Percentiles rank a stretch among this genome's conserved stretches.
Conservation (phyloP, 768 basidiomycete species). For the Kondoa subrosea region DNA sequence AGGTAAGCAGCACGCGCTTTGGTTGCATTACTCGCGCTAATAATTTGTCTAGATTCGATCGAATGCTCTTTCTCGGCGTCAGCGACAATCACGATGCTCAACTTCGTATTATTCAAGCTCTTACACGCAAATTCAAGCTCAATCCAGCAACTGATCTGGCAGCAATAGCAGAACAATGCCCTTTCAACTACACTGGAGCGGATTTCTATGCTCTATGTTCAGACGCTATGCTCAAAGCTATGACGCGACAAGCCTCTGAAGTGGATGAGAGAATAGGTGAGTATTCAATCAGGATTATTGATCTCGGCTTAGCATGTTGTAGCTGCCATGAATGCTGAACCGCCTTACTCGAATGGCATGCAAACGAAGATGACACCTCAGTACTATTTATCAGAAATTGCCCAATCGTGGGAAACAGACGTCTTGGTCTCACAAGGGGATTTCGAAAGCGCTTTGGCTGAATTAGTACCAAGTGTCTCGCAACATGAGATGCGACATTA, state of each 20-base stretch:
- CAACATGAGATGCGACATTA: conserved; percentile 75
- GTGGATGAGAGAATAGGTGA: conserved; percentile 60
- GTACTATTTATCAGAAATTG: conserved; percentile 75
- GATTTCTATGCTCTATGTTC: conserved; percentile 96
- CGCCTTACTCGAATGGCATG: conserved; percentile 31
- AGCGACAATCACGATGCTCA: conserved; percentile 72
- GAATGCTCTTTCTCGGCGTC: conserved; percentile 89
- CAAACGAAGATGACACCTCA: conserved; percentile 64
- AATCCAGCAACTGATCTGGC: conserved; percentile 49
- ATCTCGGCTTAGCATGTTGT: background rate
- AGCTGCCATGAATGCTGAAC: conserved; percentile 38
- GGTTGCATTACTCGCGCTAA: background rate
- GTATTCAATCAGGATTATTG: conserved; percentile 13
- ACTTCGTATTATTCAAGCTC: conserved; percentile 63
- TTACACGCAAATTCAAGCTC: conserved; percentile 81
- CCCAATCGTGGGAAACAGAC: conserved; percentile 48
- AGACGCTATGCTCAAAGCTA: conserved; percentile 87
- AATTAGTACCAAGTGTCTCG: conserved; percentile 39
- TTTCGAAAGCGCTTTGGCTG: conserved; percentile 54
- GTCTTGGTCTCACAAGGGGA: conserved; percentile 61
- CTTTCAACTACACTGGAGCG: conserved; percentile 90
- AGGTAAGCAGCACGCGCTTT: conserved; percentile 36
- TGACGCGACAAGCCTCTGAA: conserved; percentile 66
- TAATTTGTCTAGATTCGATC: conserved; percentile 59
- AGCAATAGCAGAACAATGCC: conserved; percentile 52